Conservation (phyloP, 108 stramenopile species). For the Pseudonitzschia multiseries region DNA sequence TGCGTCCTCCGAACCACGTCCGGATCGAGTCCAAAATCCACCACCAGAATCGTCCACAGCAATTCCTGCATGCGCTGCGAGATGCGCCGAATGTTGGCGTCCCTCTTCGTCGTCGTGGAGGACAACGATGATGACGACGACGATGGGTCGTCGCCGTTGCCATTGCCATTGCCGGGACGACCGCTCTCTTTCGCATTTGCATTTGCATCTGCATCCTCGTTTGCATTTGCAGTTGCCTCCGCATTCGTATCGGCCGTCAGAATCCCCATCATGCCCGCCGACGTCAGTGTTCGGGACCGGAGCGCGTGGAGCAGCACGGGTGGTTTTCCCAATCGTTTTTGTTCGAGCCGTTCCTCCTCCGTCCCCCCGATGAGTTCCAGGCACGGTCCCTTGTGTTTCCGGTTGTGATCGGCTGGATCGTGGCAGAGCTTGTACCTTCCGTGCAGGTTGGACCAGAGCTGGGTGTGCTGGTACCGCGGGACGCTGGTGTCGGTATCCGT, state of each 20-base stretch:
- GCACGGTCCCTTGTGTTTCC: background rate
- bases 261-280: slow-evolving; percentile 71
- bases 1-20: slow-evolving; percentile 21
- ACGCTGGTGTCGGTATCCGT: slow-evolving; percentile 48
- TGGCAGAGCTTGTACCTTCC: background rate
- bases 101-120: too few species aligned
- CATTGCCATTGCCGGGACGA: too few species aligned
- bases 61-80: background rate
- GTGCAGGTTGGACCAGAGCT: background rate
- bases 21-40: slow-evolving; percentile 18
- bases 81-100: background rate
- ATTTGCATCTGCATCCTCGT: too few species aligned
- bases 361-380: background rate
- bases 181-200: too few species aligned
- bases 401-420: background rate
- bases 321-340: slow-evolving; percentile 30
- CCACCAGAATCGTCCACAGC: slow-evolving; percentile 27
- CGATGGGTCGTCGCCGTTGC: too few species aligned
- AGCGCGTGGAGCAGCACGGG: slow-evolving; percentile 49
- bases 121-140: too few species aligned
- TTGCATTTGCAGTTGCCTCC: too few species aligned
- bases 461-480: slow-evolving; percentile 30
- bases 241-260: background rate
- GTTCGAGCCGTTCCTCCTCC: background rate
- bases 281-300: slow-evolving; percentile 73